These are phyloP conservation scores for Debaryomyces fabryi DNA, from an alignment of 1,139 yeast species.

Conservation along the genomic window DNA sequence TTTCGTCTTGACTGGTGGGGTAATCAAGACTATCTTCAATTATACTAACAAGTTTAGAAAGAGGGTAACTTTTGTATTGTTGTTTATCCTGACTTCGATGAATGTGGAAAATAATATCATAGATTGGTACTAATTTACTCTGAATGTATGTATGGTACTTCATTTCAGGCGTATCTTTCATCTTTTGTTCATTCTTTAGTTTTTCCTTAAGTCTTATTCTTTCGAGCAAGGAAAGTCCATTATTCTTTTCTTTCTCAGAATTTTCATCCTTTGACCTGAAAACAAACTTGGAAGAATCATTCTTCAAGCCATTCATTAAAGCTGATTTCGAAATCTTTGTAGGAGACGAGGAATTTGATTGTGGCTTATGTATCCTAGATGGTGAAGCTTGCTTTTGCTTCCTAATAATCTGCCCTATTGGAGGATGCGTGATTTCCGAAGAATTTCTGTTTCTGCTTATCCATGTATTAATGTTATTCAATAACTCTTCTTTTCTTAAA, in stretches of 20 bases:
- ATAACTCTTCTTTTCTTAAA: conserved; percentile 50
- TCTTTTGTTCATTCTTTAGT: conserved; percentile 16
- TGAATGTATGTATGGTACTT: conserved; percentile 40
- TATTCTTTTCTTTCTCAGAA: conserved; percentile 20
- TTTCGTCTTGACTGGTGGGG: conserved; percentile 37
- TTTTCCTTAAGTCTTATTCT: conserved; percentile 43
- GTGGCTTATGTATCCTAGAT: conserved; percentile 19
- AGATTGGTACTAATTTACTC: conserved; percentile 44
- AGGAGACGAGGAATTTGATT: conserved; percentile 15
- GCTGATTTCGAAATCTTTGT: conserved; percentile 12
- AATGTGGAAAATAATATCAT: conserved; percentile 40
- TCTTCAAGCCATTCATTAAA: conserved; percentile 24
- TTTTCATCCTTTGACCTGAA: conserved; percentile 30
- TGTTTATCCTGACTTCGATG: conserved; percentile 14
- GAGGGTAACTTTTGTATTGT: conserved; percentile 24
- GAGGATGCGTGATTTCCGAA: conserved; percentile 5
- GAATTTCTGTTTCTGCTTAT: conserved; percentile 41
- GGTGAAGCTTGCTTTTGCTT: not conserved
- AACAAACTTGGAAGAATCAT: conserved; percentile 34
- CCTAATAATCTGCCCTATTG: not conserved
- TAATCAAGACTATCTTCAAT: conserved; percentile 39
- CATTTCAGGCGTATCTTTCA: conserved; percentile 31
- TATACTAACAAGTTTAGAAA: conserved; percentile 27
- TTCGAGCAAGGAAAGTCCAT: conserved; percentile 45
- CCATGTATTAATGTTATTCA: conserved; percentile 62